Percentiles rank a stretch among this genome's conserved stretches.
phyloP scores from a whole-genome alignment of 2,329 filamentous ascomycete species.

The Penicillium frequentans region DNA sequence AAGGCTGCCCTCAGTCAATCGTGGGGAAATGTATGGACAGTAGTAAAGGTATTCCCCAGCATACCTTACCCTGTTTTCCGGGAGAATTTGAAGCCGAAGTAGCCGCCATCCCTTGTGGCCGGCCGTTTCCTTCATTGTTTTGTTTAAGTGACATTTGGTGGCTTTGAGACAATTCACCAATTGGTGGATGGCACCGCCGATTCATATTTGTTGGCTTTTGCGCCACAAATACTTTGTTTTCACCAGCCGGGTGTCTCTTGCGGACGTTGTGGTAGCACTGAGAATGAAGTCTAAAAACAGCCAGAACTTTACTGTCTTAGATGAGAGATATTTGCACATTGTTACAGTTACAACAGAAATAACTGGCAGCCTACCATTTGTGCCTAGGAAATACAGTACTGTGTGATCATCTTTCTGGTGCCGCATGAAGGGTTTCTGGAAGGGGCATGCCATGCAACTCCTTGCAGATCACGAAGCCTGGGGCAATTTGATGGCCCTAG shows the following conservation, averaged over 20 bases:
- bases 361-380: background rate
- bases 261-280: background rate
- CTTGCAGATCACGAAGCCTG: no score
- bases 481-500: no score
- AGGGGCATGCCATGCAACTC: no score
- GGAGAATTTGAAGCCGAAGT: background rate
- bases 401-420: background rate
- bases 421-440: no score
- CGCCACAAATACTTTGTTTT: background rate
- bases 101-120: background rate
- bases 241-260: background rate
- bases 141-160: background rate
- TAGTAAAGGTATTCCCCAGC: background rate
- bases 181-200: background rate
- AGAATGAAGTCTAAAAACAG: background rate
- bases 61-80: background rate
- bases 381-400: constrained; percentile 9
- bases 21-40: background rate
- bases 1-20: background rate
- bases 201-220: background rate
- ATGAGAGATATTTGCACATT: background rate
- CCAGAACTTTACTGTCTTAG: background rate
- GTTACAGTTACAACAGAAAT: background rate
- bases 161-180: background rate
- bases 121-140: background rate